Evolutionary conservation across 306 rosid genomes (phyloP).

Genomic region (Vigna angularis): DNA sequence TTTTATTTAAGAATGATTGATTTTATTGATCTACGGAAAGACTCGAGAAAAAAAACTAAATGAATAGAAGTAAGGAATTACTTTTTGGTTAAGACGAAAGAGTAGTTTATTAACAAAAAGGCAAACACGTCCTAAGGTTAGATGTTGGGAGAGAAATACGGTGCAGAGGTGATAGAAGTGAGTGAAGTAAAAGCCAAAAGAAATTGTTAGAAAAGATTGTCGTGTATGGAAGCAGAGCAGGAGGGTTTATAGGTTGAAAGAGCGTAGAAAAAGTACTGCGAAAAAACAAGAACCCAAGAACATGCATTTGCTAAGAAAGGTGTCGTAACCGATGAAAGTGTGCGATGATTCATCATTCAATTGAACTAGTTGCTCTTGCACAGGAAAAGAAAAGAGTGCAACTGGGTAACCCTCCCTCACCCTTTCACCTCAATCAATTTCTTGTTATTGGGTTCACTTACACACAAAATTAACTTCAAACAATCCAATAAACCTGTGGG

Average conservation of each 20-base stretch:
- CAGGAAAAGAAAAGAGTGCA: neutral
- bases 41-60: neutral
- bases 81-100: neutral
- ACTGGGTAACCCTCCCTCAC: neutral
- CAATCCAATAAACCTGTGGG: too few relatives aligned
- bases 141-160: neutral
- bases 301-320: neutral
- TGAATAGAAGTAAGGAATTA: neutral
- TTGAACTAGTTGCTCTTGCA: neutral
- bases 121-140: neutral
- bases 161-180: neutral
- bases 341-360: slow-evolving; percentile 10
- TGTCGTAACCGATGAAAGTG: neutral
- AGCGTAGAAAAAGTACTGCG: neutral
- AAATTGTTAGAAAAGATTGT: neutral
- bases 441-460: neutral
- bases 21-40: neutral
- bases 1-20: neutral
- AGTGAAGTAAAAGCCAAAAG: neutral
- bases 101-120: neutral
- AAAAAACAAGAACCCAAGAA: neutral
- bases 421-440: neutral
- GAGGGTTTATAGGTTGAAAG: neutral
- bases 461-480: too few relatives aligned
- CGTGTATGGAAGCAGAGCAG: neutral